Conservation (phyloP, 306 rosid species). For the Ceratonia siliqua region DNA sequence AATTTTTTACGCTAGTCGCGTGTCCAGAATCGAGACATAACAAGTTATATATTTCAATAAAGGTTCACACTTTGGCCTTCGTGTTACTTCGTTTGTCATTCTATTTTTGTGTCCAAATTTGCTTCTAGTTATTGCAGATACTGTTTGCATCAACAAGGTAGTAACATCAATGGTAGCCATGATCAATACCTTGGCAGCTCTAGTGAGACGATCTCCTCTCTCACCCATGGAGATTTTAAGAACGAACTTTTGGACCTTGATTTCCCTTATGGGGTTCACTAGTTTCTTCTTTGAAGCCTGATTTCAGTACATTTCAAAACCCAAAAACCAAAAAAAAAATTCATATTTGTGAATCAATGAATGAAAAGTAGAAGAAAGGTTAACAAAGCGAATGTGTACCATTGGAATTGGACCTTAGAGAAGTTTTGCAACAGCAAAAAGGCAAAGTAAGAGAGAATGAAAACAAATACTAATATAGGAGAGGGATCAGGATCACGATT, state of each 20-base stretch:
- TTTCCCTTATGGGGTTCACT: conserved; percentile 77
- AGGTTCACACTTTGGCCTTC: too few relatives aligned
- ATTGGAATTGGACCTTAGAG: not conserved
- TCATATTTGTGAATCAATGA: not conserved
- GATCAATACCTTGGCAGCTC: conserved; percentile 66
- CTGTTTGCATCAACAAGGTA: too few relatives aligned
- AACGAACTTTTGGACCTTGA: conserved; percentile 78
- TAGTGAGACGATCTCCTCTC: conserved; percentile 82
- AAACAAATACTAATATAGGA: not conserved
- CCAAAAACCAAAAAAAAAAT: not conserved
- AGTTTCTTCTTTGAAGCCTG: conserved; percentile 82
- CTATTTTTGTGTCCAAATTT: too few relatives aligned
- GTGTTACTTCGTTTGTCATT: too few relatives aligned
- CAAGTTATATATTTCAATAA: too few relatives aligned
- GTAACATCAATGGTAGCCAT: not conserved
- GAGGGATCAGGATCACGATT: too few relatives aligned
- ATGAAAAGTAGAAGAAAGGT: not conserved
- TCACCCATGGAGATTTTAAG: conserved; percentile 84
- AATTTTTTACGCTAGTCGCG: too few relatives aligned
- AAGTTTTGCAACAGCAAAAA: not conserved
- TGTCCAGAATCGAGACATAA: too few relatives aligned
- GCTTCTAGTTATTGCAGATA: too few relatives aligned
- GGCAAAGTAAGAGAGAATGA: not conserved
- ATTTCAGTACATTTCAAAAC: not conserved
- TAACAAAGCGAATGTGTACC: not conserved